Evolutionary conservation across 352 stramenopile genomes (phyloP), one percentile per base, ranked within the genome.

Genomic region (Globisporangium sylvaticum): DNA sequence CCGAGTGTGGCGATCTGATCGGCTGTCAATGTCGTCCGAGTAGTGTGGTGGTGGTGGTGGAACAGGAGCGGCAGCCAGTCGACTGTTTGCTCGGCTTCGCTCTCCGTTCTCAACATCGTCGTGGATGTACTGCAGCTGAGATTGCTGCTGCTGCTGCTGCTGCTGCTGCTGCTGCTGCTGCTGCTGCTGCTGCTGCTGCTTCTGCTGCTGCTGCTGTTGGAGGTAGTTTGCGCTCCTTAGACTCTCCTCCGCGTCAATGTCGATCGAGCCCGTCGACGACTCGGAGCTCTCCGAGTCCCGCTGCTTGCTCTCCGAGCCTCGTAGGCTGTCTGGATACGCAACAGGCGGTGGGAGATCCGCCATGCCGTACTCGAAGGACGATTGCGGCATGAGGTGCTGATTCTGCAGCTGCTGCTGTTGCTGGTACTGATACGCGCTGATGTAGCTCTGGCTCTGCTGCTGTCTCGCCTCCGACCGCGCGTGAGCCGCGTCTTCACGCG

Each of bases 261-360:
- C 82, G 44, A 92, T 91, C 3, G 84, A 92, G 32, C 63, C 78
- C 0, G 78, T 77, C 15, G 84, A 93, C 27, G 84, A 92, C 24
- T 81, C 74, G 0, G 83, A 93, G 58, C 84, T 88, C 31, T 67
- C 76, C 2, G 84, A 92, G 57, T 80, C 68, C 31, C 42, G 73
- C 4, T 58, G 66, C 27, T 64, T 70, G 27, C 64, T 68, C 44
- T 66, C 67, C 7, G 56, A 71, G 3, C 62, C 71, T 20, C 58
- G 44, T 10, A 62, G 22, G 57, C 58, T 66, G 44, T 60, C 27
- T 53, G 58, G 34, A 59, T 64, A 62, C 37, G 20, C 37, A 3
- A 50, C 42, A 4, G 63, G 20, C 9, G 59, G 54, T 4, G 7
- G 37, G 2, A 37, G 61, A 18, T 58, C 59, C 10, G 24, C 42